These are phyloP conservation scores for Phascolomyces articulosus DNA, from an alignment of 371 early-diverging fungal species.

Conservation along the genomic window DNA sequence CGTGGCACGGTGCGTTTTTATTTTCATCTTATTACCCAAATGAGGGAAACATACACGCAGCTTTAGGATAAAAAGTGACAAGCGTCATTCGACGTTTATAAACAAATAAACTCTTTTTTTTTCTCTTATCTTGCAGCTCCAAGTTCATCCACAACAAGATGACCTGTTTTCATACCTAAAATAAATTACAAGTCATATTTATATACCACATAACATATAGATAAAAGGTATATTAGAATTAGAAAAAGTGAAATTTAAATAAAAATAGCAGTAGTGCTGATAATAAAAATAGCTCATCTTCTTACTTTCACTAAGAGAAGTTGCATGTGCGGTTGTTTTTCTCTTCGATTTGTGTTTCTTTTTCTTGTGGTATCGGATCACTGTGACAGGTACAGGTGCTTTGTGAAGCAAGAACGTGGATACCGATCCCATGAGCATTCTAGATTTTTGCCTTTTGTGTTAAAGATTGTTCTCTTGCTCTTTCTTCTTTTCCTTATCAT, in stretches of 20 bases:
- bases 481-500: background rate
- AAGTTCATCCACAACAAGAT: conserved; percentile 44
- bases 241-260: background rate
- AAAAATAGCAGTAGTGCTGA: too few species aligned
- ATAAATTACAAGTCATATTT: background rate
- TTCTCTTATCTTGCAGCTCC: background rate
- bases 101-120: too few species aligned
- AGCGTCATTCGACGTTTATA: too few species aligned
- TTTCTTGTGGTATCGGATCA: conserved; percentile 55
- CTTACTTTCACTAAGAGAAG: conserved; percentile 47
- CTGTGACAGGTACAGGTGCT: conserved; percentile 63
- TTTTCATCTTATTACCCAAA: too few species aligned
- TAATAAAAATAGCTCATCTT: too few species aligned
- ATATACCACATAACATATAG: too few species aligned
- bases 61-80: too few species aligned
- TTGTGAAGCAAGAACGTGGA: conserved; percentile 63
- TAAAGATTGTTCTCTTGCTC: background rate
- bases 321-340: conserved; percentile 21
- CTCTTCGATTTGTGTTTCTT: conserved; percentile 21
- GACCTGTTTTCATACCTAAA: conserved; percentile 36
- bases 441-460: conserved; percentile 9
- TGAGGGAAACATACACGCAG: too few species aligned
- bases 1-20: background rate
- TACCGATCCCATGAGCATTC: conserved; percentile 57
- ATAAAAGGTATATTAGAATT: too few species aligned